These are phyloP conservation scores for Serpula lacrymans DNA, from an alignment of 768 basidiomycete species.

Conservation along the genomic window DNA sequence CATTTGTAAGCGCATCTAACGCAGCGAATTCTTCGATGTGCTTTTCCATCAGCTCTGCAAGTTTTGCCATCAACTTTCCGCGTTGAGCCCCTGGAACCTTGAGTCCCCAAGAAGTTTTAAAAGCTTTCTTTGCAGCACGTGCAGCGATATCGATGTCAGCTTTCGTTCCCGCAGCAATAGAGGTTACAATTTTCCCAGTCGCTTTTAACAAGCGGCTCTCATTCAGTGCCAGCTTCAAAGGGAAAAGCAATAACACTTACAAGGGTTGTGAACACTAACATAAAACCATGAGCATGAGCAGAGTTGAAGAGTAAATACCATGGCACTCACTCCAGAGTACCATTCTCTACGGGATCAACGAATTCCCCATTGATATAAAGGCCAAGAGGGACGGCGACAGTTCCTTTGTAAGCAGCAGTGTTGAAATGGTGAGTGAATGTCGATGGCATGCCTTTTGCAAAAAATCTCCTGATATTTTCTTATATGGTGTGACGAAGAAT, in stretches of 20 bases:
- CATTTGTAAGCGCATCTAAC: conserved; percentile 64
- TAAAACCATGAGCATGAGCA: conserved; percentile 7
- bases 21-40: conserved; percentile 59
- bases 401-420: conserved; percentile 54
- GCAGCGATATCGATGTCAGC: conserved; percentile 74
- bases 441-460: no score
- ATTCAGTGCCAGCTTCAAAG: neutral
- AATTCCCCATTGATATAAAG: conserved; percentile 62
- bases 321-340: conserved; percentile 57
- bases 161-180: conserved; percentile 50
- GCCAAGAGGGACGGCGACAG: conserved; percentile 54
- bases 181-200: conserved; percentile 56
- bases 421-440: conserved; percentile 49
- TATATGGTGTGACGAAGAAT: no score
- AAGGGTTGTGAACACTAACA: conserved; percentile 53
- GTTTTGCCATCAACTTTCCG: conserved; percentile 50
- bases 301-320: neutral
- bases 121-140: conserved; percentile 52
- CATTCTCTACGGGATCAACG: conserved; percentile 49
- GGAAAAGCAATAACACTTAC: conserved; percentile 25
- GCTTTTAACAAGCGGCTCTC: conserved; percentile 30
- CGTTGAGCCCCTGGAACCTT: conserved; percentile 49
- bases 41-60: conserved; percentile 62
- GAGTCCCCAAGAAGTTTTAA: conserved; percentile 60
- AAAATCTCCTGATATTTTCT: no score